phyloP scores from a whole-genome alignment of 2,329 filamentous ascomycete genomes.

The Fusarium sp. region DNA sequence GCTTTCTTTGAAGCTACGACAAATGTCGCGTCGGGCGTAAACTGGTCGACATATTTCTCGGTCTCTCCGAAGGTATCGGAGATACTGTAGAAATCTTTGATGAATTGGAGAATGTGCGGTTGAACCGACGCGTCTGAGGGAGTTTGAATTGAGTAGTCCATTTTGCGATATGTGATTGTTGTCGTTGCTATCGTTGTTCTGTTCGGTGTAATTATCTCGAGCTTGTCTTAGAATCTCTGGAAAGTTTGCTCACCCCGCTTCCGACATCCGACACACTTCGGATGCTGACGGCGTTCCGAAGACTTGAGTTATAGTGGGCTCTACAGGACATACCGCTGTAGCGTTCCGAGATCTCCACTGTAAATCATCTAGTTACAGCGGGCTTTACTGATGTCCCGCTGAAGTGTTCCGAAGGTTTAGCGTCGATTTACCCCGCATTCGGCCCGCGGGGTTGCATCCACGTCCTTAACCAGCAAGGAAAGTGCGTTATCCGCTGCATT shows the following conservation, averaged over 20 bases:
- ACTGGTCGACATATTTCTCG: conserved; percentile 31
- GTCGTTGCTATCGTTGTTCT: not conserved
- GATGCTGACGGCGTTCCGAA: not conserved
- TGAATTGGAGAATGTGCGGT: conserved; percentile 28
- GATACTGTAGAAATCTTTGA: conserved; percentile 23
- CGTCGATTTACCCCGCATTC: not conserved
- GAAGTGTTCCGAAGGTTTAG: not conserved
- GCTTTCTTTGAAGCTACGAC: conserved; percentile 31
- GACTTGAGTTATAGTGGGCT: not conserved
- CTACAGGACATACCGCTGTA: not conserved
- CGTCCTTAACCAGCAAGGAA: too few relatives aligned
- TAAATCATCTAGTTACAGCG: not conserved
- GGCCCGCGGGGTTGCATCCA: not conserved
- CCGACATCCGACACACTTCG: conserved; percentile 35
- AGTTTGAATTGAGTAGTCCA: conserved; percentile 32
- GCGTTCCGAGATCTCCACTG: not conserved
- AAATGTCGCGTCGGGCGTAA: conserved; percentile 30
- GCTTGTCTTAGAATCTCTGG: too few relatives aligned
- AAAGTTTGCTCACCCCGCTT: conserved; percentile 15
- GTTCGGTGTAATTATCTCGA: not conserved
- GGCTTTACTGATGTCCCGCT: not conserved
- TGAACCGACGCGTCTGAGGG: conserved; percentile 28
- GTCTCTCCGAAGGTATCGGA: conserved; percentile 36
- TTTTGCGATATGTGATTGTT: not conserved
- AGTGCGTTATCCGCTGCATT: not conserved